Percentiles rank a stretch among this genome's conserved stretches.
Conservation (phyloP, 192 early-diverging fungal species). For the Coemansia umbellata region DNA sequence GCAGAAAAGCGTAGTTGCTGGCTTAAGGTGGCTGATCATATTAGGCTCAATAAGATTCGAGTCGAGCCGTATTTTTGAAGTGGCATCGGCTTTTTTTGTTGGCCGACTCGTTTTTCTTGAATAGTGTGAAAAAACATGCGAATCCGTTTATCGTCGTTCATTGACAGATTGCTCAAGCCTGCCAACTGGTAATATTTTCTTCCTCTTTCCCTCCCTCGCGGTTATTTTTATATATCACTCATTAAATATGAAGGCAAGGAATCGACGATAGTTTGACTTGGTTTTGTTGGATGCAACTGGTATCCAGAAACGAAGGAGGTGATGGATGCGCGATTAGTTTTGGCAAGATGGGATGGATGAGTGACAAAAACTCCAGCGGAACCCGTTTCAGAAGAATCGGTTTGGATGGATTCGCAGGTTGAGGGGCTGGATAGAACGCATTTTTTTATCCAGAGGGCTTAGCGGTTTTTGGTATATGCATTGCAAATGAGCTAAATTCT, state of each 20-base stretch:
- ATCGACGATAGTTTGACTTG: slow-evolving; percentile 9
- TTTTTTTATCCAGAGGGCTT: too few species aligned
- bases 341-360: slow-evolving; percentile 7
- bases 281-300: slow-evolving; percentile 13
- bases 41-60: too few species aligned
- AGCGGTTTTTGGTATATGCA: too few species aligned
- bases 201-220: slow-evolving; percentile 35
- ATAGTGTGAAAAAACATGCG: too few species aligned
- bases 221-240: slow-evolving; percentile 22
- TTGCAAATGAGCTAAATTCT: too few species aligned
- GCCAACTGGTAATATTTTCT: slow-evolving; percentile 13
- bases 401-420: slow-evolving; percentile 39
- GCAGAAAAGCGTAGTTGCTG: too few species aligned
- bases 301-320: neutral
- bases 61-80: too few species aligned
- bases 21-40: too few species aligned
- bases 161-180: neutral
- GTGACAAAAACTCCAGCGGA: neutral
- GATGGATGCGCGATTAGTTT: slow-evolving; percentile 14
- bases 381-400: neutral
- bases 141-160: too few species aligned
- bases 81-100: too few species aligned
- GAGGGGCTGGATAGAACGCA: too few species aligned
- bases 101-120: too few species aligned
- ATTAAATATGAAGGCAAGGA: slow-evolving; percentile 44